phyloP scores from a whole-genome alignment of 129 eudicot species.

The Artemisia tridentata region DNA sequence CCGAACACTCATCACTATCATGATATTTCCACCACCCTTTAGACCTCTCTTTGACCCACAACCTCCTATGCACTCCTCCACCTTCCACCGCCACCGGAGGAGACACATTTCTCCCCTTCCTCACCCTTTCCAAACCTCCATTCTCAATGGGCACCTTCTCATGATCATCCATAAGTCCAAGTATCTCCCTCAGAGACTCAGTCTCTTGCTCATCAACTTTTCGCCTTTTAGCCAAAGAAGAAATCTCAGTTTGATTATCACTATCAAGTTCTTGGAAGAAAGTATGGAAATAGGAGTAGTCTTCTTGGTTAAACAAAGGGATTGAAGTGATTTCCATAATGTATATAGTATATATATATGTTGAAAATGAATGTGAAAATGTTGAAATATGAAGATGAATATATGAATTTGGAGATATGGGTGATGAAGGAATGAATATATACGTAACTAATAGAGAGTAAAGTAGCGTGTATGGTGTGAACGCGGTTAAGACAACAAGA shows the following conservation, averaged over 20 bases:
- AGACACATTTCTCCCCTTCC: constrained; percentile 14
- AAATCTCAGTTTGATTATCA: neutral
- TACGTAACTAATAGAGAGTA: constrained; percentile 1
- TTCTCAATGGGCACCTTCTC: constrained; percentile 19
- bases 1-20: constrained; percentile 53
- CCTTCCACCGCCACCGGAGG: constrained; percentile 18
- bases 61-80: constrained; percentile 39
- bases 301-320: constrained; percentile 48
- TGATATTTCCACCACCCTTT: constrained; percentile 84
- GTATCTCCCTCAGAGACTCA: constrained; percentile 23
- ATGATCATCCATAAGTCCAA: constrained; percentile 9
- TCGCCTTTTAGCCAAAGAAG: constrained; percentile 16
- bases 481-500: constrained; percentile 29
- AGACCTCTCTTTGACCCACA: constrained; percentile 79
- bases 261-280: constrained; percentile 48
- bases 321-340: constrained; percentile 50
- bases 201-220: constrained; percentile 18
- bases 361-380: neutral
- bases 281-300: constrained; percentile 34
- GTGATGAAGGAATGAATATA: constrained; percentile 16
- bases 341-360: neutral
- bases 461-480: constrained; percentile 26
- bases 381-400: constrained; percentile 1
- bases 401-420: neutral
- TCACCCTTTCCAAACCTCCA: constrained; percentile 20